Evolutionary conservation across 2,329 filamentous ascomycete genomes (phyloP), one percentile per base, ranked within the genome.

Genomic region (Xylariaceae sp.): DNA sequence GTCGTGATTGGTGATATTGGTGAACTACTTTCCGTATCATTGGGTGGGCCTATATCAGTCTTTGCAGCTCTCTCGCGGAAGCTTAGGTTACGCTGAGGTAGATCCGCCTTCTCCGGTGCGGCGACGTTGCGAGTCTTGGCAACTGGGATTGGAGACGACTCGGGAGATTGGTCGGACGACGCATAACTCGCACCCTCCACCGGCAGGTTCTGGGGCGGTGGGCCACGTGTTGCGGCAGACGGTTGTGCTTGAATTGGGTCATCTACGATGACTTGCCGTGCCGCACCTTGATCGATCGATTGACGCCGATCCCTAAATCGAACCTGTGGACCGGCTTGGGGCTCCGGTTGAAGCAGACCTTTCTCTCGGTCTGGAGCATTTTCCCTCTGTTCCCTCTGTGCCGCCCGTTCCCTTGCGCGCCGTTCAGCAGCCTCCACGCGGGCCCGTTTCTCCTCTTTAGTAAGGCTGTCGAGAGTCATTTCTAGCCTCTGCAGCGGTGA

Each of bases 401-500:
- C 80, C 12, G 77, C 79, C 64, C 79, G 81, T 67, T 93, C 87
- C 64, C 87, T 84, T 18, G 88, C 83, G 43, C 84, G 83, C 64
- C 86, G 81, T 72, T 97, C 93, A 5, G 91, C 91, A 66, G 93
- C 89, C 70, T 92, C 84, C 3, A 93, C 86, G 45, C 91, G 84
- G 7, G 92, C 91, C 62, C 93, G 84, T 73, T 96, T 96, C 74
- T 97, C 93, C 75, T 97, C 93, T 73, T 97, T 98, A 72, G 90
- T 96, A 73, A 97, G 93, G 75, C 90, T 92, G 73, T 89, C 89
- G 68, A 98, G 82, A 67, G 91, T 95, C 69, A 90, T 85, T 78
- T 99, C 93, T 64, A 99, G 84, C 77, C 89, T 95, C 74, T 99
- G 93, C 50, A 99, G 81, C 50, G 96, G 95, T 61, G 93, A 98